These are phyloP conservation scores for Blepharisma japonicum DNA, from an alignment of 73 alveolate species.

Conservation along the genomic window DNA sequence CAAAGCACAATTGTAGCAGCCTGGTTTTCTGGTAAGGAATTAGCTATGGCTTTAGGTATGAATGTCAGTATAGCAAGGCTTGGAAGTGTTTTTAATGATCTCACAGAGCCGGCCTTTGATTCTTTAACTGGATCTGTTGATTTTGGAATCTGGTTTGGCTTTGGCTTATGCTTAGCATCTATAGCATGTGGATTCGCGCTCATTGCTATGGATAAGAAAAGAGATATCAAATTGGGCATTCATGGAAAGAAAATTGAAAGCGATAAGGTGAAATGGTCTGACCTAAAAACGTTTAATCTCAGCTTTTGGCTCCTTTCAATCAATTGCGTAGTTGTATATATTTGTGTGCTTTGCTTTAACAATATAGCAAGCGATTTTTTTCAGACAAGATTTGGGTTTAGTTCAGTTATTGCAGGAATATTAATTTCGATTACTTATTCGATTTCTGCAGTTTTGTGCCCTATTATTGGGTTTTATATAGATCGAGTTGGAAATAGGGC, in stretches of 20 bases:
- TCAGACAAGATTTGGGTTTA: slow-evolving; percentile 47
- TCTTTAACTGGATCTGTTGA: slow-evolving; percentile 42
- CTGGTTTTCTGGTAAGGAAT: slow-evolving; percentile 95
- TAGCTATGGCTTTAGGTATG: slow-evolving; percentile 92
- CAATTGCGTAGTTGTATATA: slow-evolving; percentile 65
- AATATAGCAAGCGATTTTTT: slow-evolving; percentile 57
- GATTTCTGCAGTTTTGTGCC: slow-evolving; percentile 72
- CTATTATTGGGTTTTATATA: slow-evolving; percentile 62
- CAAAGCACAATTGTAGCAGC: slow-evolving; percentile 80
- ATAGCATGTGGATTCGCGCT: slow-evolving; percentile 45
- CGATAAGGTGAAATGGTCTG: slow-evolving; percentile 66
- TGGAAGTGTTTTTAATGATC: slow-evolving; percentile 69
- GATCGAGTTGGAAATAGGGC: slow-evolving; percentile 70
- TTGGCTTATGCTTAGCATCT: slow-evolving; percentile 48
- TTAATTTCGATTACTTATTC: slow-evolving; percentile 43
- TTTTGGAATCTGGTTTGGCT: slow-evolving; percentile 56
- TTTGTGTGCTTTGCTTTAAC: slow-evolving; percentile 66
- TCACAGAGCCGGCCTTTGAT: background rate
- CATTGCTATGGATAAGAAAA: slow-evolving; percentile 49
- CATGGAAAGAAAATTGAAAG: slow-evolving; percentile 38
- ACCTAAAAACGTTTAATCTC: slow-evolving; percentile 64
- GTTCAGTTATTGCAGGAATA: slow-evolving; percentile 54
- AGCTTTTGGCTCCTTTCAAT: slow-evolving; percentile 63
- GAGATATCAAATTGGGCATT: slow-evolving; percentile 44
- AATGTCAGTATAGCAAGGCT: slow-evolving; percentile 73